Base-by-base conservation (phyloP, 2,329 filamentous ascomycete species). In the Metarhizium brunneum region DNA sequence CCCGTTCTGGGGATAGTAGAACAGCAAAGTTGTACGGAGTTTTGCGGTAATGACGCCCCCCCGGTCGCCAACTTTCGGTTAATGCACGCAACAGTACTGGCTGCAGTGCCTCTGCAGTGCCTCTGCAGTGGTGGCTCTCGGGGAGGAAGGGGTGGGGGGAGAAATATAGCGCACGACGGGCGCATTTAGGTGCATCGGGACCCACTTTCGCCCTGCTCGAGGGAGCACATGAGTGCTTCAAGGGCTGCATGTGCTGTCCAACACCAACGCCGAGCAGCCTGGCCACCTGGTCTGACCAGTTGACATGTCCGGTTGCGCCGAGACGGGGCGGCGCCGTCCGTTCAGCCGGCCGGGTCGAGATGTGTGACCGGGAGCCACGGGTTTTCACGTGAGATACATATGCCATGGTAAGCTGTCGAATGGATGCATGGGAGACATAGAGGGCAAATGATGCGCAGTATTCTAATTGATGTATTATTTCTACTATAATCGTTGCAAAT, bases 21-120 rank as follows among this genome's bases (percentile, higher is more conserved):
- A 47, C 36, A 20, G 45, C 42, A 53, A 32, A 48, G 38, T 40
- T 40, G 45, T 8, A 47, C 40, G 32, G 52, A 54, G 47, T 50
- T 56, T 54, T 54, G 48, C 52, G 52, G 52, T 38, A 45, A 56
- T 43, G 47, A 48, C 52, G 45, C 43, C 52, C 52, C 43, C 14
- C 32, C 18, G 8, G 45, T 48, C 25, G 13, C 25, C 45, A 30
- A 48, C 45, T 29, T 29, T 29, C 25, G 8, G 45, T 30, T 48
- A 25, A 47, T 47, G 43, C 2, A n/a, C 20, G 7, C 43, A 8
- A 25, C 10, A 25, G 43, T n/a, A 29, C 43, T 25, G n/a, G 43
- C 43, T 10, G n/a, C 20, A 29, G 43, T 29, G 43, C 6, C 25
- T 14, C 43, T 10, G n/a, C 20, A 14, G 43, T 29, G 43, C 6